A percentile compares a stretch with the other conserved stretches of the same genome.
Evolutionary conservation across 768 basidiomycete species (phyloP).

Genomic region (Rhodosporidiobolus odoratus): DNA sequence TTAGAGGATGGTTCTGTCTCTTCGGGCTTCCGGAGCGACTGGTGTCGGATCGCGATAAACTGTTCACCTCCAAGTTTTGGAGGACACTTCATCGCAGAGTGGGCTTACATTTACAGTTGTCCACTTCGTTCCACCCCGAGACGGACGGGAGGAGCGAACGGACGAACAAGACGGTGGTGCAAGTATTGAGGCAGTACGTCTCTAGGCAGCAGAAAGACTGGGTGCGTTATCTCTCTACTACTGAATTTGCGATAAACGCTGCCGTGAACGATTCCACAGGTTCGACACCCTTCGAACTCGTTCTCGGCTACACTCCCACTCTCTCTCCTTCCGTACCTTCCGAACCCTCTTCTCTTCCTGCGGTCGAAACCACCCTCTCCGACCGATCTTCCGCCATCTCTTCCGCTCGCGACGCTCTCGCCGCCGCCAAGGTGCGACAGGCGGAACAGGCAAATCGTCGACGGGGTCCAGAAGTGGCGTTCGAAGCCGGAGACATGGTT

Average conservation of each 20-base stretch:
- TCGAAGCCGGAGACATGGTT: constrained; percentile 46
- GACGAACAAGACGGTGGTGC: constrained; percentile 9
- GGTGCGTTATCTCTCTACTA: neutral
- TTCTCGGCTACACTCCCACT: constrained; percentile 3
- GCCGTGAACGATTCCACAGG: constrained; percentile 3
- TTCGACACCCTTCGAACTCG: constrained; percentile 1
- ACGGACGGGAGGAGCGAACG: constrained; percentile 12
- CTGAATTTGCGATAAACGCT: constrained; percentile 14
- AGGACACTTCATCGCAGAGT: neutral
- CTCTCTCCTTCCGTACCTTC: neutral
- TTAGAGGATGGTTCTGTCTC: neutral
- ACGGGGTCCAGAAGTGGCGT: constrained; percentile 39
- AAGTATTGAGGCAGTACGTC: neutral
- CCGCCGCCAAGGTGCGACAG: constrained; percentile 37
- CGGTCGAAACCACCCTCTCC: neutral
- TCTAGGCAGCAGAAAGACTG: constrained; percentile 3
- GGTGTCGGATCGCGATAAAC: constrained; percentile 6
- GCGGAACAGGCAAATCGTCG: constrained; percentile 43
- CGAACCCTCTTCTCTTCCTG: neutral
- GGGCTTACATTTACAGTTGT: constrained; percentile 1
- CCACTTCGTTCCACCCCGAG: constrained; percentile 9
- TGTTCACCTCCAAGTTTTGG: constrained; percentile 13
- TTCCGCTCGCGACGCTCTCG: constrained; percentile 7
- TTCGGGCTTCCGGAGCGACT: constrained; percentile 5
- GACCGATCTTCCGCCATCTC: neutral